A percentile compares a stretch with the other conserved stretches of the same genome.
phyloP scores from a whole-genome alignment of 345 rosid species.

The Eucalyptus albens region DNA sequence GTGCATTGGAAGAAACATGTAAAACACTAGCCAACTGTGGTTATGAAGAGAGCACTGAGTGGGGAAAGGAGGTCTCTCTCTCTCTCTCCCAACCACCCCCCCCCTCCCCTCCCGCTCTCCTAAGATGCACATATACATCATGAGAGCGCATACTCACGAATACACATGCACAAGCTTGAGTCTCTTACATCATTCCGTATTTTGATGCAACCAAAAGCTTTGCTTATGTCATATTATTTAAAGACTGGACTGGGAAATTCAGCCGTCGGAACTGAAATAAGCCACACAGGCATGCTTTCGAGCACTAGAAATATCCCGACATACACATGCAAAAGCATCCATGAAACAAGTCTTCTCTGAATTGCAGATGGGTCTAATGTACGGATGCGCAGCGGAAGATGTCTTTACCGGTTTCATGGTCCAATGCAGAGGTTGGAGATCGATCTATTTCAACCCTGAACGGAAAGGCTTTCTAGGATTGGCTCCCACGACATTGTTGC shows the following conservation, averaged over 20 bases:
- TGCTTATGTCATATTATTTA: background rate
- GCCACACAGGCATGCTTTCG: background rate
- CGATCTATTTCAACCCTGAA: conserved; percentile 11
- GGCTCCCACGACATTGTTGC: conserved; percentile 16
- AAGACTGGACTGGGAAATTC: background rate
- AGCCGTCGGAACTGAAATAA: background rate
- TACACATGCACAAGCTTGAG: background rate
- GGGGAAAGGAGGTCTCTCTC: conserved; percentile 12
- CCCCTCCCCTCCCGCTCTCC: background rate
- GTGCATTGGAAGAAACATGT: background rate
- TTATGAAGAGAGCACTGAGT: conserved; percentile 9
- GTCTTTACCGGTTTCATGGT: conserved; percentile 19
- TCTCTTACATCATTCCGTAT: background rate
- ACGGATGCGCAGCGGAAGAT: conserved; percentile 31
- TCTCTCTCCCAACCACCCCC: background rate
- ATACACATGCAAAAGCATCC: background rate
- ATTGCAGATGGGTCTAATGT: conserved; percentile 25
- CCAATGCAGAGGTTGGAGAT: conserved; percentile 36
- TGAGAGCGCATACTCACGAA: no score
- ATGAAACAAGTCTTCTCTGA: background rate
- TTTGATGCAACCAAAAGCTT: background rate
- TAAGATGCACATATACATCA: no score
- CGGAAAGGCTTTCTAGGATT: conserved; percentile 23
- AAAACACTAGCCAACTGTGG: conserved; percentile 6
- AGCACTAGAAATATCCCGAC: background rate